Evolutionary conservation across 129 eudicot genomes (phyloP).

Genomic region (Pseudognaphalium luteoalbum): DNA sequence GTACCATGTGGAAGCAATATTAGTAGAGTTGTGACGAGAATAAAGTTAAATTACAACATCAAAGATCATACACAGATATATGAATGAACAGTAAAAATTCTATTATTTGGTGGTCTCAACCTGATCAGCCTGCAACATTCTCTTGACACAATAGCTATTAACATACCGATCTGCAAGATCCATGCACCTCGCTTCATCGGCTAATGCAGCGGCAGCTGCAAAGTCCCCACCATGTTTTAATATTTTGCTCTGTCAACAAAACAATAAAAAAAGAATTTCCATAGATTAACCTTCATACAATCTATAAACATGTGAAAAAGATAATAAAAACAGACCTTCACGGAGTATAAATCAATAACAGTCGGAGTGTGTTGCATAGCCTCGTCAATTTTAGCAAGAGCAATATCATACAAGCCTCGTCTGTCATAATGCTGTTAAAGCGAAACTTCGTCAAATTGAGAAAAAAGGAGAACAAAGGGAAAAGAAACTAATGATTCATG

Average conservation of each 20-base stretch:
- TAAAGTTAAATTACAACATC: not conserved
- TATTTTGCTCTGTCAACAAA: constrained; percentile 64
- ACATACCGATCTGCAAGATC: constrained; percentile 99
- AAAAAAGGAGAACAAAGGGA: not conserved
- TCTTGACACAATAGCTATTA: constrained; percentile 91
- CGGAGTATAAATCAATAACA: constrained; percentile 83
- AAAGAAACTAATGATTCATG: not conserved
- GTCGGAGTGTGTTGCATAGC: constrained; percentile 95
- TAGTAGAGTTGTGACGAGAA: not conserved
- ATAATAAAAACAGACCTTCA: constrained; percentile 49
- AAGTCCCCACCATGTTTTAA: constrained; percentile 93
- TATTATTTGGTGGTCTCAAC: constrained; percentile 23
- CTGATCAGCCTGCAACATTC: constrained; percentile 99
- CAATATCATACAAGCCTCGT: constrained; percentile 63
- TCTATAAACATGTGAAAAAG: not conserved
- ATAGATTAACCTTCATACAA: not conserved
- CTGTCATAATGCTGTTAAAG: constrained; percentile 84
- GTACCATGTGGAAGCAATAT: not conserved
- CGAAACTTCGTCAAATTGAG: constrained; percentile 17
- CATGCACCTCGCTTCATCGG: constrained; percentile 99
- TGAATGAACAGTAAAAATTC: not conserved
- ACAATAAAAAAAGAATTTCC: constrained; percentile 4
- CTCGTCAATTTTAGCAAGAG: constrained; percentile 81
- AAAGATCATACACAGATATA: not conserved
- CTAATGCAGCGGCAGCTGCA: constrained; percentile 91